These are phyloP conservation scores for Venturia effusa DNA, from an alignment of 2,329 filamentous ascomycete genomes.

Conservation along the genomic window DNA sequence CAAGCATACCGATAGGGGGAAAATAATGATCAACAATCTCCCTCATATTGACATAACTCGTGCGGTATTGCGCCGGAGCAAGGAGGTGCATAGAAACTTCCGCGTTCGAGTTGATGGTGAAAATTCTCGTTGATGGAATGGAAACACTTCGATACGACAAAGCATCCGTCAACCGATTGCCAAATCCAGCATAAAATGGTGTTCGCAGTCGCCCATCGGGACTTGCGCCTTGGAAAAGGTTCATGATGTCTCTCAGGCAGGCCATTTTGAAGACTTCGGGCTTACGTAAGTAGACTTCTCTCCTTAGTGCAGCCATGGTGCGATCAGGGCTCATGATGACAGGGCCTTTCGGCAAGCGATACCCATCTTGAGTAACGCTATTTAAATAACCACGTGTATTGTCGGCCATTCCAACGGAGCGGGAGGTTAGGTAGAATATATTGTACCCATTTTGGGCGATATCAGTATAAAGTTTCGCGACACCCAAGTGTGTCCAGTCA, in stretches of 20 bases:
- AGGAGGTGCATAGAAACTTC: constrained; percentile 88
- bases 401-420: constrained; percentile 88
- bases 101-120: constrained; percentile 96
- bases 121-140: constrained; percentile 87
- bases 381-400: constrained; percentile 81
- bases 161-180: constrained; percentile 91
- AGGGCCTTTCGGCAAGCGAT: constrained; percentile 75
- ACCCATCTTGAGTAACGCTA: constrained; percentile 79
- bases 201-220: constrained; percentile 47
- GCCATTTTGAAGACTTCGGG: constrained; percentile 99
- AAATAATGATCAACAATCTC: constrained; percentile 99
- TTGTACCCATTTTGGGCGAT: constrained; percentile 96
- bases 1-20: constrained; percentile 75
- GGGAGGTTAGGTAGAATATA: constrained; percentile 93
- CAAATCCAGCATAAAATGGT: constrained; percentile 94
- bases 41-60: constrained; percentile 92
- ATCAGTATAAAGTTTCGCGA: constrained; percentile 94
- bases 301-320: constrained; percentile 82
- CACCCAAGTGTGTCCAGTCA: constrained; percentile 94
- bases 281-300: constrained; percentile 90
- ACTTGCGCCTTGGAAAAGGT: constrained; percentile 54
- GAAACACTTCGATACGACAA: constrained; percentile 93
- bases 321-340: constrained; percentile 93
- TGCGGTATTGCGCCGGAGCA: constrained; percentile 87
- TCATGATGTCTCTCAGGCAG: constrained; percentile 85